Conservation (phyloP, 371 early-diverging fungal genomes). For the Rhizopus stolonifer region DNA sequence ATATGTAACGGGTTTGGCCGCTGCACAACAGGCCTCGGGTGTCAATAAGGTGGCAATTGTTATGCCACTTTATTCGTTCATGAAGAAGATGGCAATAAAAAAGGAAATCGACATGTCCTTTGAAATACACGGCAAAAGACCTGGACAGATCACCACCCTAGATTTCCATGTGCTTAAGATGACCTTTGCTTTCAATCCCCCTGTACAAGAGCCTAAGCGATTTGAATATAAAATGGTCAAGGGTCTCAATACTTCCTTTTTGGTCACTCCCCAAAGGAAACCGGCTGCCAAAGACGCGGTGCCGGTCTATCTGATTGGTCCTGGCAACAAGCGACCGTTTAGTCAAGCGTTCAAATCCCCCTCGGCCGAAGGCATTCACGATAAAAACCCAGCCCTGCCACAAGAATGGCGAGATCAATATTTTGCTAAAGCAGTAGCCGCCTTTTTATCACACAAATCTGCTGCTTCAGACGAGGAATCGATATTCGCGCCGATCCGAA, state of each 20-base stretch:
- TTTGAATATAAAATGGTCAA: constrained; percentile 31
- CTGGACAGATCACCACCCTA: constrained; percentile 35
- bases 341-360: constrained; percentile 55
- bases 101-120: constrained; percentile 41
- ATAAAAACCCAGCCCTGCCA: constrained; percentile 48
- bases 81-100: constrained; percentile 32
- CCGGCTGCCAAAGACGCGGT: constrained; percentile 24
- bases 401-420: constrained; percentile 67
- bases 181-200: constrained; percentile 39
- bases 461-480: constrained; percentile 55
- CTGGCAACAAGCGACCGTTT: constrained; percentile 55
- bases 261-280: constrained; percentile 20
- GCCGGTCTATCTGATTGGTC: constrained; percentile 63
- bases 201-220: constrained; percentile 24
- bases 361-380: constrained; percentile 48
- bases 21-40: constrained; percentile 56
- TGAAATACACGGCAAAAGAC: constrained; percentile 50
- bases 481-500: constrained; percentile 44
- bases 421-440: constrained; percentile 60
- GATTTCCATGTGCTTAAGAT: constrained; percentile 52
- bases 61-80: constrained; percentile 62
- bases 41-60: constrained; percentile 53
- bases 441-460: constrained; percentile 51
- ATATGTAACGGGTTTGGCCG: constrained; percentile 62
- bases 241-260: constrained; percentile 23